Evolutionary conservation across 192 early-diverging fungal species (phyloP).

Genomic region (Dimargaris xerosporica): DNA sequence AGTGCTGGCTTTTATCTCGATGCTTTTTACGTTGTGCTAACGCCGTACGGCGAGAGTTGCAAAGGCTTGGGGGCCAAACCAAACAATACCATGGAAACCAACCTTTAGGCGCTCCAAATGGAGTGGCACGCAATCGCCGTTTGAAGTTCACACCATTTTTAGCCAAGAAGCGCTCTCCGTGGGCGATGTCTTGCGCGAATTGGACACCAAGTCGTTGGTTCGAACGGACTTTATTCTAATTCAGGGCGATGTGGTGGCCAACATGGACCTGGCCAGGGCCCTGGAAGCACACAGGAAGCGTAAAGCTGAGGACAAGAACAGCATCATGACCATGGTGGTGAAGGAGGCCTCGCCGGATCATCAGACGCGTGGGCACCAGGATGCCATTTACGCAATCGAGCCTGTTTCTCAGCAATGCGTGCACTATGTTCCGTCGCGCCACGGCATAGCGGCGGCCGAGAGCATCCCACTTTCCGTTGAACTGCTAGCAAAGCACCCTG

Average conservation of each 20-base stretch:
- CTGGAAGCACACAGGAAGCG: conserved; percentile 68
- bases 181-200: conserved; percentile 83
- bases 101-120: conserved; percentile 58
- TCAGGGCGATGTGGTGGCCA: conserved; percentile 77
- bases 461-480: conserved; percentile 20
- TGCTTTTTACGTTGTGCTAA: too few relatives aligned
- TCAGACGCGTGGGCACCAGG: conserved; percentile 16
- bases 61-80: too few relatives aligned
- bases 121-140: conserved; percentile 43
- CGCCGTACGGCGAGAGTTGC: too few relatives aligned
- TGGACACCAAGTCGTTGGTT: conserved; percentile 68
- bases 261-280: conserved; percentile 61
- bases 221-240: conserved; percentile 85
- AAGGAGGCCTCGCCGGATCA: conserved; percentile 51
- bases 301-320: conserved; percentile 53
- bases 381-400: conserved; percentile 70
- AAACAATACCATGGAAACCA: too few relatives aligned
- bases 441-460: conserved; percentile 34
- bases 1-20: too few relatives aligned
- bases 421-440: conserved; percentile 51
- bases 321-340: conserved; percentile 90
- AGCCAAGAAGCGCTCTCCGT: conserved; percentile 59
- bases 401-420: conserved; percentile 58
- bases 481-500: conserved; percentile 40
- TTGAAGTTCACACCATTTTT: conserved; percentile 55